phyloP scores from a whole-genome alignment of 371 early-diverging fungal genomes.

The Mucor indicus region DNA sequence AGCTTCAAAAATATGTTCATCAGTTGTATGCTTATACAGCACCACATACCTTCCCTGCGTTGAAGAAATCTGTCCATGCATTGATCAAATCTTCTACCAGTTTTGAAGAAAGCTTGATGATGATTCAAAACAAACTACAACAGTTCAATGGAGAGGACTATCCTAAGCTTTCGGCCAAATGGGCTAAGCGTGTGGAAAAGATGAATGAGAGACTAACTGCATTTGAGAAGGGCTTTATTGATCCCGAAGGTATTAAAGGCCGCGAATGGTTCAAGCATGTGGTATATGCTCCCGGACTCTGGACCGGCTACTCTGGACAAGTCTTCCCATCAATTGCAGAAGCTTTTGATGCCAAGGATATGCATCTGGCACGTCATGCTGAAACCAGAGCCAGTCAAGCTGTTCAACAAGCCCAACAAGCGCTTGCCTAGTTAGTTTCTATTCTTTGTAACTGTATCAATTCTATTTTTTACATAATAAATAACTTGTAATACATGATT shows the following conservation, averaged over 20 bases:
- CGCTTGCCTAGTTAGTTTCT: neutral
- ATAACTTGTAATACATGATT: no score
- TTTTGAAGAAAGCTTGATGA: slow-evolving; percentile 9
- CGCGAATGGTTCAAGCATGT: slow-evolving; percentile 67
- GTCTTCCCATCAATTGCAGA: slow-evolving; percentile 53
- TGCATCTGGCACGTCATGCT: slow-evolving; percentile 19
- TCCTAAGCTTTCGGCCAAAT: slow-evolving; percentile 15
- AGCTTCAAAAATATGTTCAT: slow-evolving; percentile 16
- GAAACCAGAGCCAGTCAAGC: slow-evolving; percentile 24
- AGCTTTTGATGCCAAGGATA: slow-evolving; percentile 36
- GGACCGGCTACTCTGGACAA: slow-evolving; percentile 51
- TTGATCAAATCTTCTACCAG: slow-evolving; percentile 7
- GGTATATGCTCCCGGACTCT: slow-evolving; percentile 54
- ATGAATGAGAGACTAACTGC: slow-evolving; percentile 39
- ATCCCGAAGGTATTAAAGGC: slow-evolving; percentile 49
- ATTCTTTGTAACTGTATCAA: neutral
- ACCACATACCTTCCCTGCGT: slow-evolving; percentile 15
- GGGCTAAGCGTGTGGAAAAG: slow-evolving; percentile 16
- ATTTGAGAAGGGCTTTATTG: slow-evolving; percentile 57
- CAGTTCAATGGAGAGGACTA: slow-evolving; percentile 8
- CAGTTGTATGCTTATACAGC: slow-evolving; percentile 8
- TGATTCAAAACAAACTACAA: slow-evolving; percentile 14
- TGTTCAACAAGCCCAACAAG: slow-evolving; percentile 14
- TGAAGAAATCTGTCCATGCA: slow-evolving; percentile 15
- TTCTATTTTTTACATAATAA: neutral